Conservation (phyloP, 108 stramenopile genomes). For the Nannochloropsis granulata region DNA sequence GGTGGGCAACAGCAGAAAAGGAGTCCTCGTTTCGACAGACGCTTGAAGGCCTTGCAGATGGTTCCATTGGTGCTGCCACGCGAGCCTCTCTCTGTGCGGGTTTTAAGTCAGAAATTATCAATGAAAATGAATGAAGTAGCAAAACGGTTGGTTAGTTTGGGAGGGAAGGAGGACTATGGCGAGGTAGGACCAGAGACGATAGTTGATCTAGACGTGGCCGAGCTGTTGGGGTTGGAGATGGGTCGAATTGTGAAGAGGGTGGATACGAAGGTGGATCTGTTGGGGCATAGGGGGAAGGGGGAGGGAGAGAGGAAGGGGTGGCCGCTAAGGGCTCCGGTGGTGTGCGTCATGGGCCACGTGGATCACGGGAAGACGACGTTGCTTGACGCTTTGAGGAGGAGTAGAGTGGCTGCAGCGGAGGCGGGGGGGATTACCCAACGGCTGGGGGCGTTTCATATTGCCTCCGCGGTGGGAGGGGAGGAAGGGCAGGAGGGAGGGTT, state of each 20-base stretch:
- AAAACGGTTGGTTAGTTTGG: slow-evolving; percentile 19
- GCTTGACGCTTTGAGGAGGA: slow-evolving; percentile 68
- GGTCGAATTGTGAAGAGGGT: slow-evolving; percentile 6
- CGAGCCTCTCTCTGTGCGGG: slow-evolving; percentile 29
- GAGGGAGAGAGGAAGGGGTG: slow-evolving; percentile 20
- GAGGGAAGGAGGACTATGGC: slow-evolving; percentile 2
- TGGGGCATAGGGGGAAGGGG: not conserved
- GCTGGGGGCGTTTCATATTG: slow-evolving; percentile 60
- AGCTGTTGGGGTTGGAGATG: slow-evolving; percentile 32
- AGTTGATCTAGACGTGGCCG: slow-evolving; percentile 36
- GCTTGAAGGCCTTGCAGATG: not conserved
- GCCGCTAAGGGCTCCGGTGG: slow-evolving; percentile 63
- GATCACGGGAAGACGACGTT: slow-evolving; percentile 99
- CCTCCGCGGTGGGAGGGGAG: not conserved
- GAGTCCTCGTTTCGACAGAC: not conserved
- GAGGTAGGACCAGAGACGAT: slow-evolving; percentile 1
- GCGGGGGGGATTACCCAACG: slow-evolving; percentile 96
- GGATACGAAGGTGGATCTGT: too few relatives aligned
- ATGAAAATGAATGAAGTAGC: slow-evolving; percentile 22
- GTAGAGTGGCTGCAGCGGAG: slow-evolving; percentile 71
- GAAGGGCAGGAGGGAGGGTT: not conserved
- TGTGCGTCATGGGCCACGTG: slow-evolving; percentile 97
- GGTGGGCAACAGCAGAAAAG: not conserved
- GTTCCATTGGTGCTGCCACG: slow-evolving; percentile 4
- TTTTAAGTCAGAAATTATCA: slow-evolving; percentile 15